phyloP scores from a whole-genome alignment of 1,284 basidiomycete genomes.

The Ganoderma resinaceum region DNA sequence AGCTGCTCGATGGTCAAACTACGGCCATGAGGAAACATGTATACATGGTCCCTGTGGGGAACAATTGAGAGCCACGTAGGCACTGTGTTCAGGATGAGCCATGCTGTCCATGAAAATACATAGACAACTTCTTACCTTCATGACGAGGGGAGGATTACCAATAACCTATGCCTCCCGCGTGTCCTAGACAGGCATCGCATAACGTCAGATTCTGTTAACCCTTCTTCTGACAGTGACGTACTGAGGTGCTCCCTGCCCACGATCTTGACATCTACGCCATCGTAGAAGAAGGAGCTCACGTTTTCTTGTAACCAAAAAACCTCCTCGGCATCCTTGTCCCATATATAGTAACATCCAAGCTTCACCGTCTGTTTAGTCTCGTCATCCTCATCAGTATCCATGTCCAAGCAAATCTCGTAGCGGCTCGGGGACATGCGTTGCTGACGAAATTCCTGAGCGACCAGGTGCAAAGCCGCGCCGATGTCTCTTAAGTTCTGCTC shows the following conservation, averaged over 20 bases:
- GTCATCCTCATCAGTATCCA: conserved; percentile 17
- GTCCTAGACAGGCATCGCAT: neutral
- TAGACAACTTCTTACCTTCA: neutral
- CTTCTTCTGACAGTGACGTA: conserved; percentile 12
- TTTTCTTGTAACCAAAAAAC: conserved; percentile 31
- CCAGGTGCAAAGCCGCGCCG: conserved; percentile 1
- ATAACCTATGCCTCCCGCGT: conserved; percentile 6
- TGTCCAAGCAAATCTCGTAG: conserved; percentile 26
- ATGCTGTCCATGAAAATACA: neutral
- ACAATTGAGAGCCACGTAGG: neutral
- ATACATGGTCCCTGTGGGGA: conserved; percentile 24
- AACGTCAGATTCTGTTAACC: neutral
- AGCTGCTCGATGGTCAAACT: neutral
- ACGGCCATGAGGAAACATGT: conserved; percentile 31
- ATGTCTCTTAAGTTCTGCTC: conserved; percentile 5
- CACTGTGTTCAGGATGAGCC: neutral
- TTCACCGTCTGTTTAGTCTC: conserved; percentile 2
- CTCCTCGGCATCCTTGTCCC: conserved; percentile 14
- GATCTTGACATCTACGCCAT: conserved; percentile 2
- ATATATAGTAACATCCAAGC: conserved; percentile 32
- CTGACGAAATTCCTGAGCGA: conserved; percentile 2
- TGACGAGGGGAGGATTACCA: conserved; percentile 5
- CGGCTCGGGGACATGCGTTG: conserved; percentile 10
- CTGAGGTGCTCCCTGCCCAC: conserved; percentile 24
- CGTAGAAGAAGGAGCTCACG: conserved; percentile 2